Percentiles rank a stretch among this genome's conserved stretches.
These are phyloP conservation scores for Neospora caninum DNA, from an alignment of 169 alveolate species.

Conservation along the genomic window DNA sequence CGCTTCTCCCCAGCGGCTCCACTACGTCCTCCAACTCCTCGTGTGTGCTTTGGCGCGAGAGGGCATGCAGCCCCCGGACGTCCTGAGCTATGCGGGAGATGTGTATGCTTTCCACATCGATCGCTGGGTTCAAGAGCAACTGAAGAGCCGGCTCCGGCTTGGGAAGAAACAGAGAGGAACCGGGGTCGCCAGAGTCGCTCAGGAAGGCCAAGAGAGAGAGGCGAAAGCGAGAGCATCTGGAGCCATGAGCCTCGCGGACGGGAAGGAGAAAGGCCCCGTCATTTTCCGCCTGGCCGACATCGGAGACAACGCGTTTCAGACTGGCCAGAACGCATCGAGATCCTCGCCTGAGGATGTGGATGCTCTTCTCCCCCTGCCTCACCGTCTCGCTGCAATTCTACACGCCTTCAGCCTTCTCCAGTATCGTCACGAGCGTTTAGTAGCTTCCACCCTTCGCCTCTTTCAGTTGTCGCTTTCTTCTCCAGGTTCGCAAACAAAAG, in stretches of 20 bases:
- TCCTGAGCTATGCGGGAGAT: not conserved
- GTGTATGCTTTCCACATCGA: not conserved
- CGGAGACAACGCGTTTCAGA: not conserved
- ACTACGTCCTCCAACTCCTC: slow-evolving; percentile 14
- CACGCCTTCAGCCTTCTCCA: not conserved
- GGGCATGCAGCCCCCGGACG: not conserved
- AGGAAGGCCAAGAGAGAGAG: not conserved
- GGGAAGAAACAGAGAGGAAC: not conserved
- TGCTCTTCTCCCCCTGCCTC: slow-evolving; percentile 7
- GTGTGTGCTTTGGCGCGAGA: not conserved
- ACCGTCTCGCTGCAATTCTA: not conserved
- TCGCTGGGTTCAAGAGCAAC: not conserved
- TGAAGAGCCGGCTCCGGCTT: not conserved
- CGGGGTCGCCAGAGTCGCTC: not conserved
- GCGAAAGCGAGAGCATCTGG: not conserved
- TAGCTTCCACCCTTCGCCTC: not conserved
- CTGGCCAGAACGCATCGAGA: not conserved
- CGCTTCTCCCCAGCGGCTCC: not conserved
- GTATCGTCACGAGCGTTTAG: not conserved
- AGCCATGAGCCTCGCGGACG: not conserved
- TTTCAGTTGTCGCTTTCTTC: not conserved
- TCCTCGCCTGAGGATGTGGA: not conserved
- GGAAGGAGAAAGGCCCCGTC: not conserved
- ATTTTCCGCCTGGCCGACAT: not conserved
- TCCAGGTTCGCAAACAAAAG: not conserved